Evolutionary conservation across 352 stramenopile species (phyloP).

Genomic region (Plasmopara viticola): DNA sequence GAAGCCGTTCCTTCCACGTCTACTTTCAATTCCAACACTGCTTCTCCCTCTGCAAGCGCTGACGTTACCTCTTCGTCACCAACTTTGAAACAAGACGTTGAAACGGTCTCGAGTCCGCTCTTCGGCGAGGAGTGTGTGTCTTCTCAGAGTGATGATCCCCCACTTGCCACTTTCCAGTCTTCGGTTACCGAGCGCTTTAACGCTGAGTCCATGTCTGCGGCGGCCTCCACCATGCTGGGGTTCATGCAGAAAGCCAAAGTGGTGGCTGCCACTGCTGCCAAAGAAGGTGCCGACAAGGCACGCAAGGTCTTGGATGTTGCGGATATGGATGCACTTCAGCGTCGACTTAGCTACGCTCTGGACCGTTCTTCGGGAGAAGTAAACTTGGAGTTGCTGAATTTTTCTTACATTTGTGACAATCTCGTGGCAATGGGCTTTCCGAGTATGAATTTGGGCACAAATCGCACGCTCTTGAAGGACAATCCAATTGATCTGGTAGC

Average conservation of each 20-base stretch:
- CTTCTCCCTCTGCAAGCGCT: conserved; percentile 19
- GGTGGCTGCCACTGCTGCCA: conserved; percentile 57
- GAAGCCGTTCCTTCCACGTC: not conserved
- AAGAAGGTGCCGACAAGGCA: conserved; percentile 73
- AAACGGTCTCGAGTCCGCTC: conserved; percentile 13
- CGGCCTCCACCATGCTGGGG: conserved; percentile 65
- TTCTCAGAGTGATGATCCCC: conserved; percentile 32
- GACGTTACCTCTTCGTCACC: conserved; percentile 10
- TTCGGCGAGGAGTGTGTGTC: conserved; percentile 21
- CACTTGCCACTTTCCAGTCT: conserved; percentile 45
- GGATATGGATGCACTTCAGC: conserved; percentile 84
- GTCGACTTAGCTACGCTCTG: conserved; percentile 68
- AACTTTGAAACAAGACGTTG: conserved; percentile 8
- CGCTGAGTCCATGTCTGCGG: conserved; percentile 58
- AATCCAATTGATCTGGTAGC: conserved; percentile 89
- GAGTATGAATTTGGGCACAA: conserved; percentile 75
- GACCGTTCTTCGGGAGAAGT: conserved; percentile 73
- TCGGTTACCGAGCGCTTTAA: conserved; percentile 62
- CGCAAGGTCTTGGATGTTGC: conserved; percentile 74
- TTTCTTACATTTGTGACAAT: conserved; percentile 86
- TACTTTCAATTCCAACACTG: not conserved
- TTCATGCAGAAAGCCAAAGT: conserved; percentile 84
- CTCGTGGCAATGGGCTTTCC: conserved; percentile 90
- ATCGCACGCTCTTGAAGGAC: conserved; percentile 71
- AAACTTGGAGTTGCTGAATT: conserved; percentile 85